These are phyloP conservation scores for Xylaria sp. DNA, from an alignment of 2,329 filamentous ascomycete genomes.

Conservation along the genomic window DNA sequence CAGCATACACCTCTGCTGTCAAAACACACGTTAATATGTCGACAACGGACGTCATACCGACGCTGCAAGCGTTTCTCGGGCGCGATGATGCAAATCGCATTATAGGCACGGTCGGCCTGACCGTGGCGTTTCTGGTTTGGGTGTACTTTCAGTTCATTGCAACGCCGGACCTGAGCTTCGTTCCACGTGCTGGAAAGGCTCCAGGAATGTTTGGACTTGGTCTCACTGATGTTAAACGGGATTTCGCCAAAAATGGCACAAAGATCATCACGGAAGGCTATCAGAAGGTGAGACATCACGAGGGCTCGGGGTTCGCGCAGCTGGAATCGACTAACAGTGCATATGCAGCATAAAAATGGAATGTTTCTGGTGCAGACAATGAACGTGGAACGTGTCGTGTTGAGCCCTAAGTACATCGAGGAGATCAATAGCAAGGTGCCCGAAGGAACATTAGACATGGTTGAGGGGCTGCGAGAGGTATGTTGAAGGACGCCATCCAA, in stretches of 20 bases:
- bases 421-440: conserved; percentile 31
- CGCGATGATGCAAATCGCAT: conserved; percentile 24
- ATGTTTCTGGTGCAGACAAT: conserved; percentile 30
- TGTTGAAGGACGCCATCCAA: neutral
- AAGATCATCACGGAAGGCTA: conserved; percentile 30
- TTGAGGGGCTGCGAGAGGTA: conserved; percentile 30
- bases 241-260: conserved; percentile 28
- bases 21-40: conserved; percentile 12
- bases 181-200: conserved; percentile 27
- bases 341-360: conserved; percentile 25
- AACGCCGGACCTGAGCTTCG: conserved; percentile 25
- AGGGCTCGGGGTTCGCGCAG: neutral
- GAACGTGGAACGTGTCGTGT: conserved; percentile 31
- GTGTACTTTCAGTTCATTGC: conserved; percentile 20
- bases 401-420: conserved; percentile 31
- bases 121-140: conserved; percentile 20
- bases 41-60: conserved; percentile 13
- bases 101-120: conserved; percentile 21
- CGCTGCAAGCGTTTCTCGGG: conserved; percentile 21
- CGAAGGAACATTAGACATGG: conserved; percentile 31
- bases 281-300: conserved; percentile 18
- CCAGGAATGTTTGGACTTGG: conserved; percentile 24
- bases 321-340: neutral
- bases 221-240: conserved; percentile 27
- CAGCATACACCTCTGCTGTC: conserved; percentile 1